A percentile compares a stretch with the other conserved stretches of the same genome.
phyloP scores from a whole-genome alignment of 805 yeast genomes.

The Wickerhamomyces rabaulensis region DNA sequence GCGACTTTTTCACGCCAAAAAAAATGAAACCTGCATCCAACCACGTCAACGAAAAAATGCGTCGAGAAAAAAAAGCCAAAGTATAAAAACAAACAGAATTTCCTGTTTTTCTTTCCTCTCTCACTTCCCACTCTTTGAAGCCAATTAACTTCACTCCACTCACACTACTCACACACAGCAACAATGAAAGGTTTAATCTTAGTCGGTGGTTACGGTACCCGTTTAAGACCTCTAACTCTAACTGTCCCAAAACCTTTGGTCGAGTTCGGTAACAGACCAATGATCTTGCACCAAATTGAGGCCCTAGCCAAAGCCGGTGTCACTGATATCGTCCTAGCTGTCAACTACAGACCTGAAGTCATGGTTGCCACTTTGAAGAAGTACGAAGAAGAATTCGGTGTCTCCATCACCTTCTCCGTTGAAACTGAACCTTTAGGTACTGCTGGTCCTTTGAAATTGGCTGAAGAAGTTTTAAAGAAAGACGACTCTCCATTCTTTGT shows the following conservation, averaged over 20 bases:
- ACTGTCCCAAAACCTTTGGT: slow-evolving; percentile 96
- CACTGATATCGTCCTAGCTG: slow-evolving; percentile 97
- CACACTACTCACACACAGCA: slow-evolving; percentile 19
- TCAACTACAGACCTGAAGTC: slow-evolving; percentile 98
- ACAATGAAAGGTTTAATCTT: slow-evolving; percentile 92
- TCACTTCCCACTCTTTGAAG: not conserved
- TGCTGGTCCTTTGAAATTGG: slow-evolving; percentile 98
- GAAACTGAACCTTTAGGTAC: slow-evolving; percentile 99
- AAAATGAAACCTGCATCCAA: too few relatives aligned
- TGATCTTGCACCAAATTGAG: slow-evolving; percentile 98
- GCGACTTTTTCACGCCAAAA: too few relatives aligned
- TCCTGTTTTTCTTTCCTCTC: not conserved
- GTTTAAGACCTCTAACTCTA: slow-evolving; percentile 96
- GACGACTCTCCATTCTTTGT: slow-evolving; percentile 97
- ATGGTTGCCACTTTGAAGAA: slow-evolving; percentile 94
- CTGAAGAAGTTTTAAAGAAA: slow-evolving; percentile 88
- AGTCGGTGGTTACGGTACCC: slow-evolving; percentile 99
- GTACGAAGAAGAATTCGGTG: slow-evolving; percentile 94
- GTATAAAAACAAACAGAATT: not conserved
- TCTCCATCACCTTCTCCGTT: slow-evolving; percentile 91
- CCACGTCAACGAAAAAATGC: too few relatives aligned
- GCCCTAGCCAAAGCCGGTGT: slow-evolving; percentile 98
- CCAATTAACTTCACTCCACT: not conserved
- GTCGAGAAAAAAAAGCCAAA: too few relatives aligned
- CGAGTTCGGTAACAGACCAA: slow-evolving; percentile 98